Conservation (phyloP, 2,329 filamentous ascomycete genomes). For the Aspergillus arachidicola region DNA sequence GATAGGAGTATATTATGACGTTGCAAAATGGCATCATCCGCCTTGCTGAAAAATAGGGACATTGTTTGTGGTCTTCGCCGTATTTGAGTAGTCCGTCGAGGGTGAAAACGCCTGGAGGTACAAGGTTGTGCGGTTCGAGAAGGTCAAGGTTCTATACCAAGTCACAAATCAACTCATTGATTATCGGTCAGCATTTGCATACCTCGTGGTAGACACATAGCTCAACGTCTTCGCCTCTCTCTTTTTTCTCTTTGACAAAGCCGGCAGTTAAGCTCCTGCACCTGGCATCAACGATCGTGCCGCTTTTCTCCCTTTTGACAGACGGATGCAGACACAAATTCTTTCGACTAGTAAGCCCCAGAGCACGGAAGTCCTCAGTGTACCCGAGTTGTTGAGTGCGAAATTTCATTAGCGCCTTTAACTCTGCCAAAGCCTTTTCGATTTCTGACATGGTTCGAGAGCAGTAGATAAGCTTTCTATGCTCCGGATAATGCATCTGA, state of each 20-base stretch:
- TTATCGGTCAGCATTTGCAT: slow-evolving; percentile 27
- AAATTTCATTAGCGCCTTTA: slow-evolving; percentile 94
- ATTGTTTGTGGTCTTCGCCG: slow-evolving; percentile 94
- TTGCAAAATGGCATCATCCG: slow-evolving; percentile 99
- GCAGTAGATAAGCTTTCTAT: slow-evolving; percentile 96
- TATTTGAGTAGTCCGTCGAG: slow-evolving; percentile 86
- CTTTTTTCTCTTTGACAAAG: slow-evolving; percentile 97
- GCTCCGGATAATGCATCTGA: slow-evolving; percentile 89
- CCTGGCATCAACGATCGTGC: slow-evolving; percentile 88
- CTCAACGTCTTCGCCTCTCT: slow-evolving; percentile 90
- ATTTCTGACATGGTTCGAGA: slow-evolving; percentile 99
- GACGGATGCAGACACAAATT: slow-evolving; percentile 95
- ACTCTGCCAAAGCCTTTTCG: slow-evolving; percentile 90
- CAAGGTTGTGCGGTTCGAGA: slow-evolving; percentile 89
- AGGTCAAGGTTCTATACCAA: slow-evolving; percentile 77
- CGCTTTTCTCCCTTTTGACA: slow-evolving; percentile 95
- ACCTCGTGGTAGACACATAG: slow-evolving; percentile 95
- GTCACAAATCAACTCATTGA: slow-evolving; percentile 23
- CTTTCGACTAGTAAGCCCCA: slow-evolving; percentile 94
- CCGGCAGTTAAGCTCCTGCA: slow-evolving; percentile 94
- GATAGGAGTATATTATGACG: slow-evolving; percentile 99
- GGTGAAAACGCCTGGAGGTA: slow-evolving; percentile 94
- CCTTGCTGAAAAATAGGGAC: slow-evolving; percentile 92
- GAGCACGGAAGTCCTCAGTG: slow-evolving; percentile 87
- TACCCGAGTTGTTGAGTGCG: slow-evolving; percentile 84